phyloP scores from a whole-genome alignment of 305 asterid genomes.

The Fraxinus xanthoxyloides region DNA sequence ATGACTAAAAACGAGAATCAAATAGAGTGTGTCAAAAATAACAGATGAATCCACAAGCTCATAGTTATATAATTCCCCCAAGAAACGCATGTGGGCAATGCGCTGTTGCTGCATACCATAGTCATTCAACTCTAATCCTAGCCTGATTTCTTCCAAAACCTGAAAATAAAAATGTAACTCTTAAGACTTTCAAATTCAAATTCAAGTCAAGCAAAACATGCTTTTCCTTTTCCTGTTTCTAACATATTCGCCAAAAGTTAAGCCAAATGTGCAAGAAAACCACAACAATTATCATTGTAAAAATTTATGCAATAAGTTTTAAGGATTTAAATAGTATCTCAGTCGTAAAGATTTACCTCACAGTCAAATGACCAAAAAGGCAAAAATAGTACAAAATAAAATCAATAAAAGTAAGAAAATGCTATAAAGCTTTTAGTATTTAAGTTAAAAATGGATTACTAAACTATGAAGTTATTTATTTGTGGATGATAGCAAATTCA shows the following conservation, averaged over 20 bases:
- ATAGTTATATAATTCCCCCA: conserved; percentile 95
- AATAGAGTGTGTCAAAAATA: conserved; percentile 84
- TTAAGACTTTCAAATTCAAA: conserved; percentile 7
- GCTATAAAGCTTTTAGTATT: not conserved
- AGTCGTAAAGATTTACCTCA: not conserved
- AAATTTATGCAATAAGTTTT: conserved; percentile 7
- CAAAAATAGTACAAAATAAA: not conserved
- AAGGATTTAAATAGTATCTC: not conserved
- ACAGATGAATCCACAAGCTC: conserved; percentile 95
- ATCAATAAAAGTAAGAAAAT: not conserved
- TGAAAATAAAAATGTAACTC: conserved; percentile 34
- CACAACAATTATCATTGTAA: not conserved
- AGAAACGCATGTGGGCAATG: conserved; percentile 87
- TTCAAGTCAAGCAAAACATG: not conserved
- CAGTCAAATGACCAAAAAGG: not conserved
- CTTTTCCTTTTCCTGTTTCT: conserved; percentile 8
- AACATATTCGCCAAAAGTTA: conserved; percentile 2
- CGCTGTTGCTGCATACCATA: conserved; percentile 91
- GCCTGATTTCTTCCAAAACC: conserved; percentile 95
- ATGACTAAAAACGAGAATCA: conserved; percentile 81
- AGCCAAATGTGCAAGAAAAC: not conserved
- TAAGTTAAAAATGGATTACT: not conserved
- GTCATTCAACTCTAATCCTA: conserved; percentile 90
- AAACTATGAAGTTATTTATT: not conserved
- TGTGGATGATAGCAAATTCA: not conserved